Base-by-base conservation (phyloP, 805 yeast genomes). In the Yamadazyma ubonensis region DNA sequence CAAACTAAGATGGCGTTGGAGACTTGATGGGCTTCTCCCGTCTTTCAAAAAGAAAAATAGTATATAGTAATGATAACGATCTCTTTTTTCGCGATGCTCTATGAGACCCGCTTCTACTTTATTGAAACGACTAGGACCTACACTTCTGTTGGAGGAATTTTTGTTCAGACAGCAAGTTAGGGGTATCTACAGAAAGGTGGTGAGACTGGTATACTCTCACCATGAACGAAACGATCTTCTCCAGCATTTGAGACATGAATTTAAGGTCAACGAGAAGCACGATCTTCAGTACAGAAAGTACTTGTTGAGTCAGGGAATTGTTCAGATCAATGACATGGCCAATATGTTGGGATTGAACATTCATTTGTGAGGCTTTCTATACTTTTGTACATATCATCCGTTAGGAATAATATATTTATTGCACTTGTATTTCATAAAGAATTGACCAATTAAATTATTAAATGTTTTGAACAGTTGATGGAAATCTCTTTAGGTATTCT, bases 61-160 rank as follows among this genome's bases (percentile, higher is more conserved):
- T 27, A 27, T 12, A 26, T 26, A 26, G 15, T 26, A n/a, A 23
- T 23, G 23, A 21, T 21, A 21, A 9, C 6, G 23, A 26, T 26
- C 29, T 29, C 19, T 9, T 6, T 29, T 22, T 23, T 6, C 29
- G n/a, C 29, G 11, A 19, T 33, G 16, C 10, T 10, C 27, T 11
- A 39, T 39, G 42, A 39, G 19, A 29, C 38, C 42, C 10, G 27
- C 42, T 5, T 12, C 33, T n/a, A 8, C 9, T 10, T 10, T 32
- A 3, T 16, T 31, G 8, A 31, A 31, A 16, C 36, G 29, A 16
- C 33, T 46, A 30, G 49, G 51, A 2, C 44, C 35, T 12, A 43
- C 56, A 1, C 38, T 64, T 15, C 51, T 68, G 5, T 49, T 69
- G 4, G 72, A 69, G 30, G 73, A 69, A 41, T 69, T 69, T 41